Conservation (phyloP, 75 land plant genomes). For the Adiantum capillusveneris region DNA sequence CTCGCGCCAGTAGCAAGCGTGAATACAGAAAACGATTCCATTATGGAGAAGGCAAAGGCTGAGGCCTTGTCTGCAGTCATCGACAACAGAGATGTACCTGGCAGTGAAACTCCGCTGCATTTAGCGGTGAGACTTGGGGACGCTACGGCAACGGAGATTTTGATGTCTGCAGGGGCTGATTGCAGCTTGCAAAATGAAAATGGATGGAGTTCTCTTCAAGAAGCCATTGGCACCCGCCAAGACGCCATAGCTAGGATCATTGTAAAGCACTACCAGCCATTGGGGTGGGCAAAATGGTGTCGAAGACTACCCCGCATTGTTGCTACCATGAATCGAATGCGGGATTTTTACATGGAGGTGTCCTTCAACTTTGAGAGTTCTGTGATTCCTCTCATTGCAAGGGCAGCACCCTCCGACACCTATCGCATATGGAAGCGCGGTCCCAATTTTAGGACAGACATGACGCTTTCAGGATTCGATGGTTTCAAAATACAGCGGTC, state of each 20-base stretch:
- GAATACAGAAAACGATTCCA: constrained; percentile 35
- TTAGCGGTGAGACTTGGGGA: constrained; percentile 46
- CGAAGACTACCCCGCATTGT: constrained; percentile 33
- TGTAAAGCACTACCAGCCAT: constrained; percentile 47
- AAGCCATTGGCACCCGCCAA: constrained; percentile 44
- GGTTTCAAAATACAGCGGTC: constrained; percentile 44
- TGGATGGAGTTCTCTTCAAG: constrained; percentile 58
- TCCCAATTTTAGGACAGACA: no score
- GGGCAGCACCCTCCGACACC: constrained; percentile 61
- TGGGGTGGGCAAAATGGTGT: constrained; percentile 56
- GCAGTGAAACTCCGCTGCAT: no score
- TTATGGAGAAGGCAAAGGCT: constrained; percentile 35
- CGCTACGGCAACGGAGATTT: constrained; percentile 30
- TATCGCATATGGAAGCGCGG: constrained; percentile 61
- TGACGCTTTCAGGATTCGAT: no score
- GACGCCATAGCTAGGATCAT: constrained; percentile 38
- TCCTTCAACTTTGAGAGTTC: no score
- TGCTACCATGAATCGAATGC: constrained; percentile 36
- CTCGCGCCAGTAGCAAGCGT: constrained; percentile 34
- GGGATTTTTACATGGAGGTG: constrained; percentile 58
- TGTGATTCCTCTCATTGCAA: constrained; percentile 48
- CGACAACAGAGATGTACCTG: no score
- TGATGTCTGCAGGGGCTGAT: constrained; percentile 56
- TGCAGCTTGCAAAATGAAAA: constrained; percentile 54
- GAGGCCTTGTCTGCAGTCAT: constrained; percentile 42